A percentile compares a stretch with the other conserved stretches of the same genome.
These are phyloP conservation scores for Jackrogersella multiformis DNA, from an alignment of 495 filamentous ascomycete genomes.

Conservation along the genomic window DNA sequence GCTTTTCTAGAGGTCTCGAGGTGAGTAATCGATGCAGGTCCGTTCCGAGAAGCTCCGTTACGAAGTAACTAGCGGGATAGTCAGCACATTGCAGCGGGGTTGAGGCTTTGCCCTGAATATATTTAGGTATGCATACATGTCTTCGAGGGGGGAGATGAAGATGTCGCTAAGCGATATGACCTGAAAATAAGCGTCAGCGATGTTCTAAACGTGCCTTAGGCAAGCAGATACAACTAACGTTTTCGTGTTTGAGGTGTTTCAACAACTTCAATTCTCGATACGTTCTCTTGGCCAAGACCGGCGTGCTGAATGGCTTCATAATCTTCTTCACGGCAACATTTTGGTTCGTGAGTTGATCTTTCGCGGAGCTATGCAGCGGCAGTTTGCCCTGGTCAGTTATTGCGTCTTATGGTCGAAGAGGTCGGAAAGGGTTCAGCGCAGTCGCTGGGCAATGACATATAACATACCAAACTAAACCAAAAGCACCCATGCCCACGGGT, in stretches of 20 bases:
- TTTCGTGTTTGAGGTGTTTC: slow-evolving; percentile 96
- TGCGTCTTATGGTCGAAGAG: slow-evolving; percentile 18
- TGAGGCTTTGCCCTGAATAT: background rate
- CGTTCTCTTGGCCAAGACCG: slow-evolving; percentile 94
- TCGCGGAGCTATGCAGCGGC: slow-evolving; percentile 76
- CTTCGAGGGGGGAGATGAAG: slow-evolving; percentile 98
- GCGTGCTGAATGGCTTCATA: slow-evolving; percentile 99
- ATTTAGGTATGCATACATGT: slow-evolving; percentile 75
- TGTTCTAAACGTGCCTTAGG: background rate
- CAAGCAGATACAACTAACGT: slow-evolving; percentile 68
- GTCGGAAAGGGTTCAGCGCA: too few relatives aligned
- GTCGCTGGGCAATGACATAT: background rate
- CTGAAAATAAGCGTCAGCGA: slow-evolving; percentile 55
- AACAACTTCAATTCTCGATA: slow-evolving; percentile 97
- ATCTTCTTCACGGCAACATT: slow-evolving; percentile 99
- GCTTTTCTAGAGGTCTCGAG: slow-evolving; percentile 95
- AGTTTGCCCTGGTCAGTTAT: slow-evolving; percentile 30
- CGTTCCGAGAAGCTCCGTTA: slow-evolving; percentile 96
- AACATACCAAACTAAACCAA: slow-evolving; percentile 94
- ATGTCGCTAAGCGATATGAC: slow-evolving; percentile 99
- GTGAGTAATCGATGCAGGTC: slow-evolving; percentile 96
- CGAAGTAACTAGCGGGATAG: slow-evolving; percentile 78
- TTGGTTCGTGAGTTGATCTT: slow-evolving; percentile 94
- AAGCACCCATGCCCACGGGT: slow-evolving; percentile 98
- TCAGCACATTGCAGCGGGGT: slow-evolving; percentile 38